These are phyloP conservation scores for Yamadazyma epiphylla DNA, from an alignment of 1,139 yeast species.

Conservation along the genomic window DNA sequence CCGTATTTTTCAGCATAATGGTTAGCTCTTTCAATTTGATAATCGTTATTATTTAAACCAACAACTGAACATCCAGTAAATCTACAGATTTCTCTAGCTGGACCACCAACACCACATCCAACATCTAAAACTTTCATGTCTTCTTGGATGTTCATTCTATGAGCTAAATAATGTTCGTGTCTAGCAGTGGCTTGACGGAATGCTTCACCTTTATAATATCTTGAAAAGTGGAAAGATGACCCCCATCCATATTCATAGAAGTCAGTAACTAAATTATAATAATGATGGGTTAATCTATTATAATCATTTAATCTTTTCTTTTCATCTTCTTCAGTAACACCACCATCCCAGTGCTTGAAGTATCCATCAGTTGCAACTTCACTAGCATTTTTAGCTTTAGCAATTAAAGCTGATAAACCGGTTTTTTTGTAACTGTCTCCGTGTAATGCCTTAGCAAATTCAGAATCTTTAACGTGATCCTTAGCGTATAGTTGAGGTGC, in stretches of 20 bases:
- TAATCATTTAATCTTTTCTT: slow-evolving; percentile 76
- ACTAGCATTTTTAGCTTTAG: slow-evolving; percentile 76
- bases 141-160: slow-evolving; percentile 74
- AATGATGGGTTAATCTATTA: slow-evolving; percentile 88
- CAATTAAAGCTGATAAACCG: slow-evolving; percentile 74
- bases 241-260: slow-evolving; percentile 99
- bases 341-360: slow-evolving; percentile 95
- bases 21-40: slow-evolving; percentile 91
- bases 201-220: slow-evolving; percentile 90
- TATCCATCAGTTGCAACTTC: slow-evolving; percentile 84
- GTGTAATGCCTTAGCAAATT: slow-evolving; percentile 82
- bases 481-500: slow-evolving; percentile 25
- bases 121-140: slow-evolving; percentile 91
- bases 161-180: slow-evolving; percentile 94
- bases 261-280: slow-evolving; percentile 95
- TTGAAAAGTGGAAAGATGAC: slow-evolving; percentile 94
- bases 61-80: slow-evolving; percentile 85
- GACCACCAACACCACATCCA: slow-evolving; percentile 99
- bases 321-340: slow-evolving; percentile 75
- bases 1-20: slow-evolving; percentile 67
- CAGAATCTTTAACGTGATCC: slow-evolving; percentile 47
- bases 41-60: slow-evolving; percentile 95
- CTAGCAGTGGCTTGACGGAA: slow-evolving; percentile 94
- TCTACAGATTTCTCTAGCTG: slow-evolving; percentile 92
- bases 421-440: slow-evolving; percentile 66